Evolutionary conservation across 2,329 filamentous ascomycete genomes (phyloP), one percentile per base, ranked within the genome.

Genomic region (Fusarium sp.): DNA sequence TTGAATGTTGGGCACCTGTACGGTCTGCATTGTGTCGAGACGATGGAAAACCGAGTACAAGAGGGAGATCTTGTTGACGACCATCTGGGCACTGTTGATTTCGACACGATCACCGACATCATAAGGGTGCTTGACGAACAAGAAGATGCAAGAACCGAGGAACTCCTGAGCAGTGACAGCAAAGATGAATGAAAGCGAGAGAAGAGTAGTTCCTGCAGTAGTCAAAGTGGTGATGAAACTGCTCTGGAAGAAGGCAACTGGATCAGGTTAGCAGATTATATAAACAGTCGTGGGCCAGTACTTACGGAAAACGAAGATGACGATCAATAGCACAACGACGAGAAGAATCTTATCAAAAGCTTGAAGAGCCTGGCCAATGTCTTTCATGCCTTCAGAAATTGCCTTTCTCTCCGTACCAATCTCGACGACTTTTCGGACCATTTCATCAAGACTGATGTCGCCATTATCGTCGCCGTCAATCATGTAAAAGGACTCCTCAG

Each of bases 121-220:
- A 74, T 91, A 98, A 0, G 95, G 94, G 74, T 99, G 95, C 81
- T 99, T 99, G 80, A 98, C 92, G 71, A 99, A 99, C 2, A 99
- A 80, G 80, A 99, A 99, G 71, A 99, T 97, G 80, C 94, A 98
- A 33, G 93, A 97, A 71, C 94, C 94, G n/a, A 99, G 85, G 63
- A 99, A 90, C 76, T 99, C 95, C 76, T 97, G 93, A 4, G 90
- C 89, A 2, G 93, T 97, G 52, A 90, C 89, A 21, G 93, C 89
- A 75, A 99, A 98, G 68, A 97, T 90, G 78, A 99, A 99, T 4
- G 94, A 97, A n/a, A 98, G 81, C 6, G 94, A 98, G 9, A 99
- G 86, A 37, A 99, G 83, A 0, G 95, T 90, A 2, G 95, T 97
- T 62, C 94, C 94, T 45, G 93, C 92, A 9, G 93, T 96, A 5